Evolutionary conservation across 257 asterid species (phyloP).

Genomic region (Ligustrum vulgare): DNA sequence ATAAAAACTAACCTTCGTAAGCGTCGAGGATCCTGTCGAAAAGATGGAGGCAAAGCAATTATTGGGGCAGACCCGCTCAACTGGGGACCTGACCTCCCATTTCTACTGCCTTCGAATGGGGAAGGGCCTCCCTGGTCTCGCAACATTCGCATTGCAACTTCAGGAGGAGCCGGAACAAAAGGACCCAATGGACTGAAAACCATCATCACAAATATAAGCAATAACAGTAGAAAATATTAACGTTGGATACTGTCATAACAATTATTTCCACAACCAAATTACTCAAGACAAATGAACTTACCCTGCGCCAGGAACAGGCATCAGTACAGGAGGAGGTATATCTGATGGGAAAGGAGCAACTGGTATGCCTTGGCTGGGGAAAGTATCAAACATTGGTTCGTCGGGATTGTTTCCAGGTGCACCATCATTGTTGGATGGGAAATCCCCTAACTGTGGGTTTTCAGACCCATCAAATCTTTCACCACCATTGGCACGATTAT

Average conservation of each 20-base stretch:
- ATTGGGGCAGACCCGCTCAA: slow-evolving; percentile 67
- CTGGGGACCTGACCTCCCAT: slow-evolving; percentile 71
- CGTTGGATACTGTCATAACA: background rate
- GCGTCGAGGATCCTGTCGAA: slow-evolving; percentile 94
- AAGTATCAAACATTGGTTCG: slow-evolving; percentile 77
- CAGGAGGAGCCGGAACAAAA: slow-evolving; percentile 98
- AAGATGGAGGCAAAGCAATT: slow-evolving; percentile 71
- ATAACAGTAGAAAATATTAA: background rate
- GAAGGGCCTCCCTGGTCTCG: slow-evolving; percentile 93
- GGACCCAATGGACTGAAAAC: slow-evolving; percentile 91
- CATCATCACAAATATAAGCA: slow-evolving; percentile 21
- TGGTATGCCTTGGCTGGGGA: slow-evolving; percentile 76
- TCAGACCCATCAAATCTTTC: slow-evolving; percentile 78
- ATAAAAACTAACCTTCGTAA: slow-evolving; percentile 67
- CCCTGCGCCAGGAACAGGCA: slow-evolving; percentile 99
- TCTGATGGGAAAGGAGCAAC: slow-evolving; percentile 80
- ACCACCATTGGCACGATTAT: slow-evolving; percentile 54
- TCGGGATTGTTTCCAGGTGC: slow-evolving; percentile 63
- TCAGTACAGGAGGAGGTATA: slow-evolving; percentile 82
- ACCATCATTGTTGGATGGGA: slow-evolving; percentile 53
- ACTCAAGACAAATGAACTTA: slow-evolving; percentile 30
- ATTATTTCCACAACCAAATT: slow-evolving; percentile 1
- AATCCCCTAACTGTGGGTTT: slow-evolving; percentile 64
- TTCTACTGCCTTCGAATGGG: slow-evolving; percentile 85
- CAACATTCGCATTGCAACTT: slow-evolving; percentile 96